Evolutionary conservation across 2,329 filamentous ascomycete species (phyloP), one percentile per base, ranked within the genome.

Genomic region (Nectriaceae sp.): DNA sequence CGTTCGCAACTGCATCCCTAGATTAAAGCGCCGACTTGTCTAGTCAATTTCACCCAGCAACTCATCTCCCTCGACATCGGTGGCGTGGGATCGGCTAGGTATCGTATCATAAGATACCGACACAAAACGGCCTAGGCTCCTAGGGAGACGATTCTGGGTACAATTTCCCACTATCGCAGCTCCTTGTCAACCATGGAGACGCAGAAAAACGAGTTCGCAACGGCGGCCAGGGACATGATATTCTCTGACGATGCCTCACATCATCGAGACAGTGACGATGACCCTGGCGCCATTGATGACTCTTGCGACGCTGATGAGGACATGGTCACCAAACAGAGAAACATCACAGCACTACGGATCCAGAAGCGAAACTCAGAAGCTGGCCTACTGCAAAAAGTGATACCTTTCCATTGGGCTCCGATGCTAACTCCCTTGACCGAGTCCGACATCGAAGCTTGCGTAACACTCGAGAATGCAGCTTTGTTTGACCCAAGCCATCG

Each of bases 341-440:
- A 60, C 37, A 62, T 71, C 49, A 72, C 67, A 52, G 66, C 70
- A 42, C 64, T 69, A 53, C 69, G 73, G 43, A 70, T 72, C 38
- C 52, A 66, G 54, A 60, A 67, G 53, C 45, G 66, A 58, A 59
- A 65, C 61, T 56, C 65, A 54, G 58, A 60, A 39, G 55, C 52
- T 21, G 54, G 59, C 11, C 56, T 64, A 55, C 65, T 75, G 26
- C 69, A 77, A 49, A 72, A 77, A 51, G 58, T 76, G 31, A 63
- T 78, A 40, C 76, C 74, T 10, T 84, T 86, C 60, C 75, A 81
- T 42, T 81, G 61, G 81, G 89, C 62, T 84, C 90, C 21, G 5
- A 68, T 67, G 64, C 63, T 88, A n/a, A 83, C 89, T 44, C 81
- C 88, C 21, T 77, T 97, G 42, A 89, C 82, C 35, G 69, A 80